Base-by-base conservation (phyloP, 1,139 yeast genomes). In the Pichia sp. region DNA sequence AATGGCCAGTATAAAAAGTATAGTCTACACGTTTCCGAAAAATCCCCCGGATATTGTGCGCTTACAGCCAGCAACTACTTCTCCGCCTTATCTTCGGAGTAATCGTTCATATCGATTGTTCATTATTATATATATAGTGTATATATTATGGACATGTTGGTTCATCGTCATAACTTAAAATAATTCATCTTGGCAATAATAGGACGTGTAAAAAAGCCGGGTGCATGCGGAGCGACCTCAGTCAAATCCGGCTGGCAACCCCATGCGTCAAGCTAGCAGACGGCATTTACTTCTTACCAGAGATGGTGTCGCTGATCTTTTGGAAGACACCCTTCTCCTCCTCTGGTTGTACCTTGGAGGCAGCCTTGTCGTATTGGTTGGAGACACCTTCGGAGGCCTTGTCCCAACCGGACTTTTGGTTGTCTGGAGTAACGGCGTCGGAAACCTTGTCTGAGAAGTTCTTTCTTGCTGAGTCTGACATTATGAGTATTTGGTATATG, bases 401-500 rank as follows among this genome's bases (percentile, higher is more conserved):
- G 66, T 88, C 87, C 51, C 75, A 71, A 65, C 76, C 73, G 51
- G 84, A 64, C 77, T 90, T 90, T 71, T 87, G 79, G 55, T 81
- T 73, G 62, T 90, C 85, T 68, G 96, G 96, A 64, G 81, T 87
- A 53, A 87, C 59, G 51, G 80, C 68, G 76, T 88, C 95, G 56
- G 76, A 55, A 61, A 80, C 73, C 74, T 88, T 88, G 71, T 84
- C 87, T 63, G 84, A 65, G 68, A 90, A 78, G 68, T 78, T 74
- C 74, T 88, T 88, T 85, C 95, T 87, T 64, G 88, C 89, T 60
- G 78, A 69, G 80, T 85, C 91, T 66, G 90, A 81, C 91, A 85
- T 85, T 59, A 17, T 57, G 14, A 17, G 14, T 20, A 14, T 9
- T 49, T 36, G 24, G 12, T 44, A 48, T 50, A 27, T 47, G 43